Evolutionary conservation across 176 grass and related monocot species (phyloP).

Genomic region (Aegilops umbellulata): DNA sequence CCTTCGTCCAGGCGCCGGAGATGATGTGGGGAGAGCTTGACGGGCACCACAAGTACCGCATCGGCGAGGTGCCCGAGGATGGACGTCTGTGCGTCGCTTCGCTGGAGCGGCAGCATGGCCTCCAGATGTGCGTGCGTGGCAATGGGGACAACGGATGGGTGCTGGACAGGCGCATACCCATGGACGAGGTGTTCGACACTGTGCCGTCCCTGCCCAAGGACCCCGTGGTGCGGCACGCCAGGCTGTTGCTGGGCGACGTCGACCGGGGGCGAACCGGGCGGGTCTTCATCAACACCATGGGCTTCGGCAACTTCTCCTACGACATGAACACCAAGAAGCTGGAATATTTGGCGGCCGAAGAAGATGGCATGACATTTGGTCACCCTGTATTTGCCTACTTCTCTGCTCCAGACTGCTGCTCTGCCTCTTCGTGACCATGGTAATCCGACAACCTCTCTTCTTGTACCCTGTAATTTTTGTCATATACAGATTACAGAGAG

Average conservation of each 20-base stretch:
- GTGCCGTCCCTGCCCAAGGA: not conserved
- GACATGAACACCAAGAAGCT: slow-evolving; percentile 15
- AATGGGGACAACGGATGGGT: not conserved
- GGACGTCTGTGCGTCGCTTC: slow-evolving; percentile 20
- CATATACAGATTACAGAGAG: not conserved
- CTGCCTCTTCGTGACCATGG: not conserved
- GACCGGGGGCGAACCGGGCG: not conserved
- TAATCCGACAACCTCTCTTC: not conserved
- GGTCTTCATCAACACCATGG: not conserved
- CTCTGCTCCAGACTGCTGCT: not conserved
- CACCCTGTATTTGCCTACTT: slow-evolving; percentile 4
- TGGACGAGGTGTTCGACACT: not conserved
- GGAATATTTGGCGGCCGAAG: not conserved
- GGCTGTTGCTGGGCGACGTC: slow-evolving; percentile 13
- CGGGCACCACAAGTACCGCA: not conserved
- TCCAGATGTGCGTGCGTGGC: slow-evolving; percentile 5
- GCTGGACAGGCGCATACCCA: not conserved
- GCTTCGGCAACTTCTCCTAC: slow-evolving; percentile 1
- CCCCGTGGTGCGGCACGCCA: fast-evolving
- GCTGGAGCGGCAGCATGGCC: not conserved
- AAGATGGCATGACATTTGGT: not conserved
- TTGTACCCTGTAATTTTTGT: not conserved
- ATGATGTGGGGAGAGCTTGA: not conserved
- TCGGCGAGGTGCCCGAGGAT: slow-evolving; percentile 21
- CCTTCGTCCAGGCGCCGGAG: not conserved